Evolutionary conservation across 2,329 filamentous ascomycete species (phyloP), one percentile per base, ranked within the genome.

Genomic region (Fonsecaea monophora): DNA sequence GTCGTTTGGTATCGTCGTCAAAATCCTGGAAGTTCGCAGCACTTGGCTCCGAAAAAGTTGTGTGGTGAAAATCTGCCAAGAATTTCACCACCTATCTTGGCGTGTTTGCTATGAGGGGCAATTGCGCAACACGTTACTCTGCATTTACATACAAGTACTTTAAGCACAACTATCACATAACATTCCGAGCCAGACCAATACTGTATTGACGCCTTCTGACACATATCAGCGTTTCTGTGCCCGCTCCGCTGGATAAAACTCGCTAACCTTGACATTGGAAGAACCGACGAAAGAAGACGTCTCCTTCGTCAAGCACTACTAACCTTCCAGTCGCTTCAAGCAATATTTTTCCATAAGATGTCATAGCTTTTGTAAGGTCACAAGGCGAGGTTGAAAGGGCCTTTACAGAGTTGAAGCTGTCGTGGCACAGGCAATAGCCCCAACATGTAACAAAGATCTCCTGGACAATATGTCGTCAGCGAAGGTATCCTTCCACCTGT

Each of bases 381-480:
- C 21, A 50, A 12, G 9, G 45, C 25, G 45, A 30, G 45, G 21
- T 3, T 9, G 45, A 50, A 7, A 10, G 3, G 35, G 18, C 7
- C 7, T 55, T 42, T 45, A 68, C 32, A 65, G 32, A 30, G 10
- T 48, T 45, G 62, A 15, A 15, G 66, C 58, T 30, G 58, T 21
- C 12, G 62, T 60, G 12, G 40, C 62, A 63, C 58, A 68, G 15
- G 53, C 59, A 8, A 68, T 59, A 21, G 48, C 66, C 45, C 59
- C 66, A 34, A 60, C 12, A 40, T 68, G 59, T n/a, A 68, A 18
- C 32, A 53, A 21, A 8, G 54, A 58, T 64, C 62, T 54, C 59
- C 58, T 65, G 53, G 13, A 15, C 13, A n/a, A n/a, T n/a, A 10
- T 5, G 34, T 45, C 37, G 54, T 61, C 54, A 62, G 37, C 30